phyloP scores from a whole-genome alignment of 148 eudicot genomes.

The Cornus florida region DNA sequence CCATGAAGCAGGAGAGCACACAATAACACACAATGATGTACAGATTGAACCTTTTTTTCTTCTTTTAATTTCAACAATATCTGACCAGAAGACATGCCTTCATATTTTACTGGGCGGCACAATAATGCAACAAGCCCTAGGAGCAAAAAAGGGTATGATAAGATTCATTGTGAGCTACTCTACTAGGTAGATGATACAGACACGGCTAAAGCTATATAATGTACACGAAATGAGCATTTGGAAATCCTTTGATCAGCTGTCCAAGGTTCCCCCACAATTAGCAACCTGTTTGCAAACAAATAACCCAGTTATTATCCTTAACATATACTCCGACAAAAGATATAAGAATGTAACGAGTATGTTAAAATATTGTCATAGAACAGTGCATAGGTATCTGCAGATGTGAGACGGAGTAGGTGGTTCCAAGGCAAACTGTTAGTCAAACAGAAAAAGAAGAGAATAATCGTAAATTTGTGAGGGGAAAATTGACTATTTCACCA shows the following conservation, averaged over 20 bases:
- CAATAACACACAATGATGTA: too few relatives aligned
- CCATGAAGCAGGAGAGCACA: too few relatives aligned
- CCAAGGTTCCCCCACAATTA: neutral
- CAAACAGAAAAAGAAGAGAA: neutral
- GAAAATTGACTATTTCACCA: neutral
- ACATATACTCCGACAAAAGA: neutral
- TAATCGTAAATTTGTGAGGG: neutral
- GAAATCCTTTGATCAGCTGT: constrained; percentile 8
- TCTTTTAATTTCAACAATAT: too few relatives aligned
- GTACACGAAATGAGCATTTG: constrained; percentile 12
- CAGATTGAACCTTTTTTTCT: too few relatives aligned
- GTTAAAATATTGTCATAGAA: neutral
- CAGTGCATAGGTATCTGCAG: neutral
- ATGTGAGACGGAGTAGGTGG: neutral
- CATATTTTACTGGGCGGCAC: neutral
- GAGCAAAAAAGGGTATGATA: neutral
- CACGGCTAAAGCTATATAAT: constrained; percentile 18
- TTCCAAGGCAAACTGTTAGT: neutral
- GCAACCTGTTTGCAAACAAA: constrained; percentile 11
- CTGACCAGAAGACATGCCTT: neutral
- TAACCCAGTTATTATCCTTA: neutral
- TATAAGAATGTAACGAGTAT: neutral
- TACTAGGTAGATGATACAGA: constrained; percentile 10
- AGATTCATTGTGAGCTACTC: neutral
- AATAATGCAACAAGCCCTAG: neutral